These are phyloP conservation scores for Chaetomiaceae sp. DNA, from an alignment of 2,329 filamentous ascomycete species.

Conservation along the genomic window DNA sequence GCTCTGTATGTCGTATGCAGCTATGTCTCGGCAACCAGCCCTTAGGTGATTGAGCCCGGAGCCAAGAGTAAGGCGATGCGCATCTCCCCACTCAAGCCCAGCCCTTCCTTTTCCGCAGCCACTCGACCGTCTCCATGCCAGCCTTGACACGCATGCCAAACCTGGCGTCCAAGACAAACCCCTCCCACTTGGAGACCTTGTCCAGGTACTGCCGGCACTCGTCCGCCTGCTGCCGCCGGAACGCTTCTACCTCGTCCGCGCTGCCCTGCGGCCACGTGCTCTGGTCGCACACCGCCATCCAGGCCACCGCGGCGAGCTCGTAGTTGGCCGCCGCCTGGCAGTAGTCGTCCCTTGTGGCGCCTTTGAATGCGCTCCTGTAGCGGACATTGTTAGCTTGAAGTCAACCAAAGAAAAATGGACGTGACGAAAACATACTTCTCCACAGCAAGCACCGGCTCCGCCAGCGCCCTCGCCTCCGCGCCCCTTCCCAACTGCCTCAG, in stretches of 20 bases:
- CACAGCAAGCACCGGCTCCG: slow-evolving; percentile 60
- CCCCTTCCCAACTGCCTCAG: slow-evolving; percentile 57
- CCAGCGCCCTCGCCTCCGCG: slow-evolving; percentile 57
- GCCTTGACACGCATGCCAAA: slow-evolving; percentile 69
- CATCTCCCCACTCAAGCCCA: slow-evolving; percentile 16
- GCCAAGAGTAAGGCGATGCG: too few species aligned
- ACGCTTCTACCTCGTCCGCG: slow-evolving; percentile 27
- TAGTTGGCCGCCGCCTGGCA: slow-evolving; percentile 70
- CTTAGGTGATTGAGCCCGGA: too few species aligned
- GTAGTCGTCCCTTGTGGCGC: slow-evolving; percentile 61
- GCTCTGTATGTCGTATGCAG: too few species aligned
- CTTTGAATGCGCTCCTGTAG: slow-evolving; percentile 48
- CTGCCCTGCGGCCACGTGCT: slow-evolving; percentile 23
- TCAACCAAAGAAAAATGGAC: neutral
- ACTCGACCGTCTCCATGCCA: slow-evolving; percentile 58
- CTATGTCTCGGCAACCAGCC: too few species aligned
- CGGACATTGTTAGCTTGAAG: neutral
- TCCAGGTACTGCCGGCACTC: slow-evolving; percentile 61
- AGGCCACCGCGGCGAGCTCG: slow-evolving; percentile 76
- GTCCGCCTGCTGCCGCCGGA: slow-evolving; percentile 43
- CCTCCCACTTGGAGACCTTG: slow-evolving; percentile 63
- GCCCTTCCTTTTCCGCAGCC: slow-evolving; percentile 33
- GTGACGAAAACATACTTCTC: slow-evolving; percentile 45
- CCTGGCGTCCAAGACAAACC: slow-evolving; percentile 66
- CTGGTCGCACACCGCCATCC: slow-evolving; percentile 57